phyloP scores from a whole-genome alignment of 179 eudicot genomes.

The Spergularia azorica region DNA sequence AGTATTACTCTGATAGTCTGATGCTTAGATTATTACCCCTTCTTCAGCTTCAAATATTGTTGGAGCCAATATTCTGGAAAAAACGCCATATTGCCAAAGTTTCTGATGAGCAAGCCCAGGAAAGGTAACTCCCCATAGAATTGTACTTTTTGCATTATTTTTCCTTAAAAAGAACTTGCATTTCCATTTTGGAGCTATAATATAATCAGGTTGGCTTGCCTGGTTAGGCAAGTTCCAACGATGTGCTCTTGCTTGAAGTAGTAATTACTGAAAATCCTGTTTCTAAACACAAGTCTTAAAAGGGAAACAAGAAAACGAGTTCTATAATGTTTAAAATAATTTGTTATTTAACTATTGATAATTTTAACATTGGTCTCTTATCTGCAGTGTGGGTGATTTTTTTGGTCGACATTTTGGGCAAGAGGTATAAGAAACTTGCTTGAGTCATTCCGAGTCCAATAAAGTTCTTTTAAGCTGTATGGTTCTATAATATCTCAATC shows the following conservation, averaged over 20 bases:
- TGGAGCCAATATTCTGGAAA: conserved; percentile 85
- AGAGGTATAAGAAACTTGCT: conserved; percentile 53
- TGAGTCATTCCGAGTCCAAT: conserved; percentile 1
- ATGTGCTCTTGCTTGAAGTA: background rate
- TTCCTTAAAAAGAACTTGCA: background rate
- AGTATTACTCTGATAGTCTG: background rate
- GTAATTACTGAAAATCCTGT: conserved; percentile 1
- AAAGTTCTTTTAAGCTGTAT: conserved; percentile 11
- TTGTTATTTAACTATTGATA: background rate
- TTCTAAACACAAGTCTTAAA: background rate
- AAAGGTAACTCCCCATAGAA: conserved; percentile 53
- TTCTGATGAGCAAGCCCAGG: conserved; percentile 41
- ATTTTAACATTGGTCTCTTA: conserved; percentile 24
- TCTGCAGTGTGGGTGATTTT: conserved; percentile 81
- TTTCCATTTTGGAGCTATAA: conserved; percentile 1
- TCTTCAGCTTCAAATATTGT: conserved; percentile 63
- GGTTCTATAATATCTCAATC: conserved; percentile 11
- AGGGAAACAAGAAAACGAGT: background rate
- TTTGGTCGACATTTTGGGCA: conserved; percentile 94
- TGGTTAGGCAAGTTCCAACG: background rate
- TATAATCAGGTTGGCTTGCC: background rate
- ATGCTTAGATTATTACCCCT: conserved; percentile 7
- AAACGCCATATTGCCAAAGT: conserved; percentile 42
- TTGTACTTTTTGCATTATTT: background rate
- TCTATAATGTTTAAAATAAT: background rate